phyloP scores from a whole-genome alignment of 768 basidiomycete species.

The Rhodotorula sphaerocarpa region DNA sequence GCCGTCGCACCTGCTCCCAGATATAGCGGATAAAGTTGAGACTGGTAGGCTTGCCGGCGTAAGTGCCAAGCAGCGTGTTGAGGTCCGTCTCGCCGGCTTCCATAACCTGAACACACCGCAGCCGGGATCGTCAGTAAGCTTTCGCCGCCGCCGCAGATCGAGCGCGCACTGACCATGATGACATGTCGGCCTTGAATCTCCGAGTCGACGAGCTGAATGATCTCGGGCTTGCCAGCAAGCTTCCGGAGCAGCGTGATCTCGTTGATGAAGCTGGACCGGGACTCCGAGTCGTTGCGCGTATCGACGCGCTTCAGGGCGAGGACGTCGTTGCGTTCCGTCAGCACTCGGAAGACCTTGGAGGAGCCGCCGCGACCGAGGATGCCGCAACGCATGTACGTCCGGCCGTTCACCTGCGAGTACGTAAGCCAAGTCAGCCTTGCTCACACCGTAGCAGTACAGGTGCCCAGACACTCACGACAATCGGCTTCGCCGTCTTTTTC shows the following conservation, averaged over 20 bases:
- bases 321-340: conserved; percentile 65
- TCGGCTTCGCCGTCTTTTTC: conserved; percentile 15
- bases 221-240: conserved; percentile 84
- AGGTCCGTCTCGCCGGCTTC: conserved; percentile 94
- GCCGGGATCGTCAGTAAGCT: no score
- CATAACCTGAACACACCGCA: conserved; percentile 57
- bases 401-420: conserved; percentile 35
- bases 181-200: conserved; percentile 73
- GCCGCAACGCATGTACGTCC: conserved; percentile 35
- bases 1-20: conserved; percentile 93
- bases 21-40: conserved; percentile 92
- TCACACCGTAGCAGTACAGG: not conserved
- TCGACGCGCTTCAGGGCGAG: conserved; percentile 88
- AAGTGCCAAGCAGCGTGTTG: conserved; percentile 61
- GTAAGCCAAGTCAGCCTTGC: not conserved
- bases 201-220: conserved; percentile 83
- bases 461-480: conserved; percentile 11
- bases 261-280: conserved; percentile 87
- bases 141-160: no score
- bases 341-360: conserved; percentile 87
- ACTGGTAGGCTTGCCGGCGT: conserved; percentile 72
- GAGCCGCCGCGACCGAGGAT: conserved; percentile 83
- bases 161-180: conserved; percentile 50
- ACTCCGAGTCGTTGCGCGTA: conserved; percentile 72
- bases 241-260: conserved; percentile 88